Base-by-base conservation (phyloP, 1,284 basidiomycete genomes). In the Tilletia indica region DNA sequence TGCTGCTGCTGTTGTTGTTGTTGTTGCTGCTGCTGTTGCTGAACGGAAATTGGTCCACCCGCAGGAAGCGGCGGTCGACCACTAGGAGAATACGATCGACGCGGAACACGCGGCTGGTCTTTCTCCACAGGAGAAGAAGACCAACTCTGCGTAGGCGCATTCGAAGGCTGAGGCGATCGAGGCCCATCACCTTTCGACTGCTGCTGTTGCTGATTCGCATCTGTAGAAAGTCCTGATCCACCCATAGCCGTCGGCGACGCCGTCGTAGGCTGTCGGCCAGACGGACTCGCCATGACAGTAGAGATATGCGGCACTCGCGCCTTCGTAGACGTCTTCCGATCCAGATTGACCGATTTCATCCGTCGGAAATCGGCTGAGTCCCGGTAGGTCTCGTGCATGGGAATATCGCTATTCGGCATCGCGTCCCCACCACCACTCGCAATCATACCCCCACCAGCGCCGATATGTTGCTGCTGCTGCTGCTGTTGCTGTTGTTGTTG, bases 261-360 rank as follows among this genome's bases (percentile, higher is more conserved):
- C 12, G 51, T 56, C 19, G 48, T 31, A 21, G 68, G 48, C 68
- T 51, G 68, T 21, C 51, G 68, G 5, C 76, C 95, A 3, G 93
- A 89, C n/a, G 96, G 96, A 81, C 92, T 93, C 85, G 97, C 96
- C 64, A 99, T 91, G 49, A 99, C 91, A 3, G 93, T 98, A 21
- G 95, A 97, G 58, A 94, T 91, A 85, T 93, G 95, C 4, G 97
- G 94, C 74, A 97, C 85, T 66, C 91, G 90, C 16, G 95, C 93
- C 12, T 93, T 94, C 68, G 93, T 94, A 49, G 94, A 96, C 68
- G 95, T 87, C 85, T 98, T 98, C 72, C 97, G 91, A 85, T 97
- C 94, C 25, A 99, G 88, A 61, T 82, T 82, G 58, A 94, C 92
- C 16, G 87, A 87, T 86, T 94, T 97, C 89, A 97, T 92, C 45